Conservation (phyloP, 1,284 basidiomycete genomes). For the Trichosporon sp. region DNA sequence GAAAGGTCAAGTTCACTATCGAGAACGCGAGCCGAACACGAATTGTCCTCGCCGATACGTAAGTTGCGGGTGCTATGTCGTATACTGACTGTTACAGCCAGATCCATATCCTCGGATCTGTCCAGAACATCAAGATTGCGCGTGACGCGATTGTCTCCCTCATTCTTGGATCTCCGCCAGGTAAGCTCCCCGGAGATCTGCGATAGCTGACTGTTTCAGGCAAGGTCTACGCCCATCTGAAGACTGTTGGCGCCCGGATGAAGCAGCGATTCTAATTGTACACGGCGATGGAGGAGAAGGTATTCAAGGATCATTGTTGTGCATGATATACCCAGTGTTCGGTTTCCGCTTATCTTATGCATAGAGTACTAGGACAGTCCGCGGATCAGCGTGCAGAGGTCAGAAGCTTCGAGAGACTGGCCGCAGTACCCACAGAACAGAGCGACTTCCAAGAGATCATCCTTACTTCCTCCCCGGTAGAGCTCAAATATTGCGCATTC, state of each 20-base stretch:
- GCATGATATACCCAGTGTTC: conserved; percentile 19
- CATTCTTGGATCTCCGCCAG: conserved; percentile 88
- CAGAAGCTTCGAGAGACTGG: no score
- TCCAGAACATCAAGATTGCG: conserved; percentile 88
- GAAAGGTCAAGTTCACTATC: conserved; percentile 97
- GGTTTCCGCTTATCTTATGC: neutral
- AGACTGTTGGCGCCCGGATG: conserved; percentile 88
- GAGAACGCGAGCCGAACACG: conserved; percentile 94
- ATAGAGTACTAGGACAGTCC: neutral
- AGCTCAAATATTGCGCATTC: no score
- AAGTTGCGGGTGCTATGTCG: conserved; percentile 43
- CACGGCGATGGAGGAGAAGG: neutral
- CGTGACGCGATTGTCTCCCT: conserved; percentile 92
- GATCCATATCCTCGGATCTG: conserved; percentile 58
- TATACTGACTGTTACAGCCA: conserved; percentile 39
- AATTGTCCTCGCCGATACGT: conserved; percentile 95
- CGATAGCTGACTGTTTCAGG: no score
- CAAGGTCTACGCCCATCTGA: conserved; percentile 87
- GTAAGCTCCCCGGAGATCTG: conserved; percentile 86
- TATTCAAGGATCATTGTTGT: conserved; percentile 16
- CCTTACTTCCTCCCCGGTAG: no score
- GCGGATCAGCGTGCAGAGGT: no score
- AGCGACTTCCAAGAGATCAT: no score
- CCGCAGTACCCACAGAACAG: no score
- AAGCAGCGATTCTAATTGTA: conserved; percentile 63